Evolutionary conservation across 768 basidiomycete species (phyloP), one percentile per base, ranked within the genome.

Genomic region (Tricholoma bakamatsutake): DNA sequence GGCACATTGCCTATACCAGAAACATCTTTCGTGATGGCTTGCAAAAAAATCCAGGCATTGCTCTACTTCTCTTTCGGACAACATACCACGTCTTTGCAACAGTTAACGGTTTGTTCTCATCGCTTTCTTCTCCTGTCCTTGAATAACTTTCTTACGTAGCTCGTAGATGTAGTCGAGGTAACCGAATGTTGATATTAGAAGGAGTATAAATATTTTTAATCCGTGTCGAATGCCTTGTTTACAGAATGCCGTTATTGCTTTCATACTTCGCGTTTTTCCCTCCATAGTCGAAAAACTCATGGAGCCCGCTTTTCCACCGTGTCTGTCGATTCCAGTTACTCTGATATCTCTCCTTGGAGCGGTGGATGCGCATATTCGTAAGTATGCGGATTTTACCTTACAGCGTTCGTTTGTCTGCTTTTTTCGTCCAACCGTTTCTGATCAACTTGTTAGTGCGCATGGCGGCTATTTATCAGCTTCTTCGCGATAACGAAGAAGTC

Each of bases 91-190:
- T 21, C 31, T 7, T 49, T 45, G 15, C 45, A 60, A 28, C 53
- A 52, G 33, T 34, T 39, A 17, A 12, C 56, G 37, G 62, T 63
- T 48, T 24, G 61, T 53, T 39, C 37, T 9, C 53, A 30, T 37
- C 33, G 31, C 9, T n/a, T 46, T 24, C 28, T 21, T 45, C 37
- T 40, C 4, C 17, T 45, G 21, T 57, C 34, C 12, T 24, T 18
- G 5, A 28, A 53, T 31, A 33, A 30, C 11, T 15, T n/a, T 45
- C 2, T 8, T 13, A 24, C 39, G 3, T 27, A 63, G 62, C 52
- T 63, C 9, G 54, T 63, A 54, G 62, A 61, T 28, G 54, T 59
- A 21, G 40, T 59, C 6, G 62, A 63, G 54, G 62, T 59, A 52
- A 31, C 10, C 12, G 12, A 30, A 3, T 48, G 12, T 47, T 2